Evolutionary conservation across 768 basidiomycete genomes (phyloP), one percentile per base, ranked within the genome.

Genomic region (Strobilomyces confusus): DNA sequence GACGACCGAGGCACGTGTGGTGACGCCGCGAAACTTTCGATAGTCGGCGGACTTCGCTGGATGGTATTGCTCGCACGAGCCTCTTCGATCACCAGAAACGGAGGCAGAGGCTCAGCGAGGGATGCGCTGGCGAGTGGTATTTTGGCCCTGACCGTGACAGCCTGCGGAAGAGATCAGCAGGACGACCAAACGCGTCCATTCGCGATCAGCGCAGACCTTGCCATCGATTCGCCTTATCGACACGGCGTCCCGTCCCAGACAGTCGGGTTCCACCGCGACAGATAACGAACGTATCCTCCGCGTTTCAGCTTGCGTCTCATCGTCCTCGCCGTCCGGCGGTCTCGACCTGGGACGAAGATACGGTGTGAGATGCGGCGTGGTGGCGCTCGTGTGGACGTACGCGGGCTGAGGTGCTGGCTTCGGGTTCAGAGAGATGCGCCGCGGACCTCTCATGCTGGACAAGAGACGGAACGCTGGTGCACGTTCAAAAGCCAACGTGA

Each of bases 251-350:
- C 23, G 78, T 52, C 9, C 11, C 9, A 52, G 32, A 19, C 52
- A 59, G 63, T 19, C 60, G 19, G 63, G 61, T 37, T 79, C 74
- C 17, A 81, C 69, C 1, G 80, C 74, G 25, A 68, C 69, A 5
- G 68, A 67, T 51, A 69, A 44, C 2, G 81, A 74, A 20, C 65
- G 73, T 49, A 61, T 61, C 55, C 62, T 64, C 44, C 82, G 77
- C 47, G 71, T 61, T 41, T 69, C 57, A n/a, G 81, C 81, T 58
- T 75, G 70, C 14, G 33, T 57, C 44, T 70, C 64, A 44, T 63
- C 72, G 56, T 84, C 82, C 59, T 83, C 82, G 5, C 59, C 70
- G 29, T 77, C 77, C 1, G 80, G 82, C 50, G 74, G 78, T 38
- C 69, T 72, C 22, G 73, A 74, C 58, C 80, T 82, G 48, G n/a